phyloP scores from a whole-genome alignment of 768 basidiomycete genomes.

The Grammothele lineata region DNA sequence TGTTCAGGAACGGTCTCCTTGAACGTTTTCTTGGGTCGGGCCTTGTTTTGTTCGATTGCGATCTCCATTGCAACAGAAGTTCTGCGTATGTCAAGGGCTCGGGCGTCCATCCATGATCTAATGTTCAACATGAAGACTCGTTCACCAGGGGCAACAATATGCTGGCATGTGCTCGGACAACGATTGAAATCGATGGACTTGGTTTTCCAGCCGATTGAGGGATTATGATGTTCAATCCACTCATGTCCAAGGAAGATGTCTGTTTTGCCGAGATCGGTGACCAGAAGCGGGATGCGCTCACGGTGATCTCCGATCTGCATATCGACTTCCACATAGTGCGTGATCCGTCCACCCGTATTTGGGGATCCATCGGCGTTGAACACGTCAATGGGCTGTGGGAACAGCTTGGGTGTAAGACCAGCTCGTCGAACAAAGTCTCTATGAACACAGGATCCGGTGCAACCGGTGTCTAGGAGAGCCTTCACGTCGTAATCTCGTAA shows the following conservation, averaged over 20 bases:
- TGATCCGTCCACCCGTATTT: constrained; percentile 4
- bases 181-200: constrained; percentile 1
- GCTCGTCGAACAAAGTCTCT: constrained; percentile 1
- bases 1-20: too few species aligned
- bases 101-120: neutral
- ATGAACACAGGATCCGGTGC: constrained; percentile 19
- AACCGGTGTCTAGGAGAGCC: constrained; percentile 19
- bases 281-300: constrained; percentile 1
- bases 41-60: too few species aligned
- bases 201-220: constrained; percentile 14
- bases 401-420: neutral
- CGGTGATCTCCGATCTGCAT: constrained; percentile 4
- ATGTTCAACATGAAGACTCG: neutral
- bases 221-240: constrained; percentile 17
- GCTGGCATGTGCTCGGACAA: constrained; percentile 1
- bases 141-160: neutral
- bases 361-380: constrained; percentile 10
- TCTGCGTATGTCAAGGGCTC: too few species aligned
- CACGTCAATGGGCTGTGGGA: constrained; percentile 1
- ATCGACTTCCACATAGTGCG: neutral
- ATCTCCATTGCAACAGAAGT: too few species aligned
- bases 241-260: constrained; percentile 5
- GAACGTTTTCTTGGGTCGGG: too few species aligned
- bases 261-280: constrained; percentile 1
- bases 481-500: constrained; percentile 1